Evolutionary conservation across 495 filamentous ascomycete species (phyloP).

Genomic region (Haplographium delicatum): DNA sequence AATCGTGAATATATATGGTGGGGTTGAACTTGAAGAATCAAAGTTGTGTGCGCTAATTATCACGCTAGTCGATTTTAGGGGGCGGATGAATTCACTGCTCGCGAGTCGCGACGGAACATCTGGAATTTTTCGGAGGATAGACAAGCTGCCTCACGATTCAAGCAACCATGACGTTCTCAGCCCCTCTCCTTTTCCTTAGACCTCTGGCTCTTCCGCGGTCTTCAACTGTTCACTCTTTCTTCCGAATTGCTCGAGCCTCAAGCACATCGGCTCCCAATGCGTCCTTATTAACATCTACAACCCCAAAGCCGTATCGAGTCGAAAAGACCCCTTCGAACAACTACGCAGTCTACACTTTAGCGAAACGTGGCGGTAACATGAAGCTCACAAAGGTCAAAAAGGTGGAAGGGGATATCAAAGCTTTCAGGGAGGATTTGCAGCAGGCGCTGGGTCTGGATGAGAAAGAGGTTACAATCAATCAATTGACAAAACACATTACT

Average conservation of each 20-base stretch:
- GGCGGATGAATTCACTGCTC: no score
- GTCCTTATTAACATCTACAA: not conserved
- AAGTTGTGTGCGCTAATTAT: slow-evolving; percentile 17
- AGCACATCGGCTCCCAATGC: slow-evolving; percentile 12
- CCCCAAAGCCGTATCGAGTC: slow-evolving; percentile 61
- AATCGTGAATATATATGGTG: slow-evolving; percentile 20
- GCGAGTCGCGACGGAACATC: no score
- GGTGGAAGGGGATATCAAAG: slow-evolving; percentile 63
- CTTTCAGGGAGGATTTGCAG: slow-evolving; percentile 46
- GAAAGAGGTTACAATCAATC: slow-evolving; percentile 48
- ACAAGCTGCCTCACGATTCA: no score
- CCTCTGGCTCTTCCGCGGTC: slow-evolving; percentile 24
- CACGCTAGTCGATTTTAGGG: no score
- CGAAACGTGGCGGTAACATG: slow-evolving; percentile 72
- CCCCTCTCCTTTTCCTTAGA: slow-evolving; percentile 25
- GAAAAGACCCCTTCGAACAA: slow-evolving; percentile 64
- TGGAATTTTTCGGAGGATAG: no score
- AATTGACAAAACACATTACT: slow-evolving; percentile 56
- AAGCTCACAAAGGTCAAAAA: slow-evolving; percentile 72
- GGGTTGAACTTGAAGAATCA: slow-evolving; percentile 8
- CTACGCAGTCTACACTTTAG: slow-evolving; percentile 70
- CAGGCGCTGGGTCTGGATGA: slow-evolving; percentile 37
- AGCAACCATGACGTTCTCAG: slow-evolving; percentile 11
- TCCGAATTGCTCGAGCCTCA: slow-evolving; percentile 24
- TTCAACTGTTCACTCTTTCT: slow-evolving; percentile 35